Conservation (phyloP, 768 basidiomycete genomes). For the Termitomyces sp. region DNA sequence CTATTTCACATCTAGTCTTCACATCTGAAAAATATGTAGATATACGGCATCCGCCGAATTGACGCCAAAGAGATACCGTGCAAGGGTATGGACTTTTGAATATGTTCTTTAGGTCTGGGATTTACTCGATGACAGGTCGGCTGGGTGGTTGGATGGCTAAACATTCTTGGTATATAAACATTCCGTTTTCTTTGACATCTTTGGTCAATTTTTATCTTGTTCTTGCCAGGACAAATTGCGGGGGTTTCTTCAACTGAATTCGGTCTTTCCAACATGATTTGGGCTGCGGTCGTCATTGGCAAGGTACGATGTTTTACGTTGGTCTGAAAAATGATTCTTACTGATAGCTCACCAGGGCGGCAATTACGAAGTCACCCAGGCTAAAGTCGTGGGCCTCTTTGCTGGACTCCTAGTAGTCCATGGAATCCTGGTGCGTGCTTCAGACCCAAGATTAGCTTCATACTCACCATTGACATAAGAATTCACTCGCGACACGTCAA, state of each 20-base stretch:
- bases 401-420: slow-evolving; percentile 71
- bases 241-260: slow-evolving; percentile 86
- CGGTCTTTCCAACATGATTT: slow-evolving; percentile 73
- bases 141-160: slow-evolving; percentile 81
- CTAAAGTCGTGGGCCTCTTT: slow-evolving; percentile 77
- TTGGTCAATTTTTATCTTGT: neutral
- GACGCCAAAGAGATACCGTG: slow-evolving; percentile 57
- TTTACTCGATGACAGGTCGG: slow-evolving; percentile 39
- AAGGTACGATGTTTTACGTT: slow-evolving; percentile 26
- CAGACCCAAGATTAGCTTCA: neutral
- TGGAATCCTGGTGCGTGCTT: slow-evolving; percentile 51
- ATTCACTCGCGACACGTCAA: slow-evolving; percentile 68
- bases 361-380: slow-evolving; percentile 55
- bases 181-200: neutral
- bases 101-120: neutral
- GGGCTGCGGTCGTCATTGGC: slow-evolving; percentile 66
- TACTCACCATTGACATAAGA: slow-evolving; percentile 26
- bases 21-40: slow-evolving; percentile 22
- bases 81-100: slow-evolving; percentile 35
- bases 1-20: neutral
- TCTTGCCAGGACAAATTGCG: slow-evolving; percentile 60
- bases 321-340: neutral
- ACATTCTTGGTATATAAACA: slow-evolving; percentile 57
- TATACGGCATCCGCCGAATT: slow-evolving; percentile 81
- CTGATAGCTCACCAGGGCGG: slow-evolving; percentile 33